Base-by-base conservation (phyloP, 192 early-diverging fungal species). In the Coemansia sp. region DNA sequence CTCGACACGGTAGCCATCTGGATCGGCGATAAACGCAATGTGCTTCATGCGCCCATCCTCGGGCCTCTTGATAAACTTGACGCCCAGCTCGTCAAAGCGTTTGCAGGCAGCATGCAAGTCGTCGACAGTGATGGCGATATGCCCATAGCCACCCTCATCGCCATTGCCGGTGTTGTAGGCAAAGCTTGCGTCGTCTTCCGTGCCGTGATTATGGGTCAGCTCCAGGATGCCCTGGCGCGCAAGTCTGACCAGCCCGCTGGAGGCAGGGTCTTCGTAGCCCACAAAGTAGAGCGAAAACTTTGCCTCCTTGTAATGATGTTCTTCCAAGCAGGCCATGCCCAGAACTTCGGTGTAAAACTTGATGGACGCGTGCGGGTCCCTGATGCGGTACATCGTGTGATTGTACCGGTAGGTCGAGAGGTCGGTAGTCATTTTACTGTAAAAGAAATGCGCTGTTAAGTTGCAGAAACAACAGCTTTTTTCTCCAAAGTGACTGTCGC, bases 381-480 rank as follows among this genome's bases (percentile, higher is more conserved):
- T 92, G 60, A 92, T 84, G 69, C 90, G 83, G 79, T 88, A 86
- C 90, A 92, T 93, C 18, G 90, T 91, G 79, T 93, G 92, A 82
- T 93, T 93, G 81, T 83, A 72, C 56, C 76, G 44, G 60, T 80
- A 80, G 29, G 60, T 80, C 12, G 76, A 62, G 22, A 73, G 43
- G 57, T 80, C 70, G 37, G 76, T 80, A 34, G 76, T 58, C 69
- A 70, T 73, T 42, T 68, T 80, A 54, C 57, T n/a, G n/a, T n/a
- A n/a, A n/a, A 7, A 2, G 29, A 52, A 33, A 68, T 19, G 38
- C 56, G 63, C 18, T 60, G 64, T 12, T 46, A 12, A 42, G 54
- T 29, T 54, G 50, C 8, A 44, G 8, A 35, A 37, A 32, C 19
- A 52, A 67, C 1, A 39, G 44, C n/a, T n/a, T n/a, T n/a, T n/a